These are phyloP conservation scores for Aristolochia californica DNA, from an alignment of 164 flowering plant species.

Conservation along the genomic window DNA sequence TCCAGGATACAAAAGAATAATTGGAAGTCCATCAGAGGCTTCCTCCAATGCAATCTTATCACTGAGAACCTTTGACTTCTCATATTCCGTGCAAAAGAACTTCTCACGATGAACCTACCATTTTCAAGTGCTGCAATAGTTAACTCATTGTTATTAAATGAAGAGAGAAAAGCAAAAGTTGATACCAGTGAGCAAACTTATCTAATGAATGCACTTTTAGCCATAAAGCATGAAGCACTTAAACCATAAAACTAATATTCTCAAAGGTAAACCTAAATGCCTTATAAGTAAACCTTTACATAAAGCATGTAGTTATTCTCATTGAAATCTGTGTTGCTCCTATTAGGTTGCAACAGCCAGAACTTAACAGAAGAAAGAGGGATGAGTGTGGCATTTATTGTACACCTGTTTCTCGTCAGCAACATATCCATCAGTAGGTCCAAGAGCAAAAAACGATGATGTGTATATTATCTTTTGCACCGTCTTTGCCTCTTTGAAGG, in stretches of 20 bases:
- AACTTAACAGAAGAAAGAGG: too few relatives aligned
- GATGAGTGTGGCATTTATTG: too few relatives aligned
- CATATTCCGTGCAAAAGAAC: slow-evolving; percentile 83
- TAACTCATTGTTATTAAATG: background rate
- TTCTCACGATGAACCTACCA: slow-evolving; percentile 59
- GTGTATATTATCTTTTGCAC: slow-evolving; percentile 74
- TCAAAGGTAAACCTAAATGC: background rate
- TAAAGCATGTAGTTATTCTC: too few relatives aligned
- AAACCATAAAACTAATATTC: background rate
- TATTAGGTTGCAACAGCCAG: too few relatives aligned
- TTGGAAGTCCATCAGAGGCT: slow-evolving; percentile 68
- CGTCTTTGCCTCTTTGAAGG: slow-evolving; percentile 44
- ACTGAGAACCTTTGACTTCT: slow-evolving; percentile 71
- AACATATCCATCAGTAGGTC: slow-evolving; percentile 67
- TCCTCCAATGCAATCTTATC: slow-evolving; percentile 83
- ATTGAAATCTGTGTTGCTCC: too few relatives aligned
- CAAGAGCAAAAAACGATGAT: slow-evolving; percentile 89
- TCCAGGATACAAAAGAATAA: slow-evolving; percentile 70
- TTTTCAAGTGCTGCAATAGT: background rate
- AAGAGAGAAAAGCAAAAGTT: background rate
- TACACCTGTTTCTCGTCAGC: slow-evolving; percentile 75
- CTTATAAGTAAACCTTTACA: too few relatives aligned
- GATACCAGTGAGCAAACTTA: too few relatives aligned
- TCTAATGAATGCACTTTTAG: too few relatives aligned
- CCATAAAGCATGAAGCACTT: too few relatives aligned